Base-by-base conservation (phyloP, 1,284 basidiomycete genomes). In the Rhodotorula sp. region DNA sequence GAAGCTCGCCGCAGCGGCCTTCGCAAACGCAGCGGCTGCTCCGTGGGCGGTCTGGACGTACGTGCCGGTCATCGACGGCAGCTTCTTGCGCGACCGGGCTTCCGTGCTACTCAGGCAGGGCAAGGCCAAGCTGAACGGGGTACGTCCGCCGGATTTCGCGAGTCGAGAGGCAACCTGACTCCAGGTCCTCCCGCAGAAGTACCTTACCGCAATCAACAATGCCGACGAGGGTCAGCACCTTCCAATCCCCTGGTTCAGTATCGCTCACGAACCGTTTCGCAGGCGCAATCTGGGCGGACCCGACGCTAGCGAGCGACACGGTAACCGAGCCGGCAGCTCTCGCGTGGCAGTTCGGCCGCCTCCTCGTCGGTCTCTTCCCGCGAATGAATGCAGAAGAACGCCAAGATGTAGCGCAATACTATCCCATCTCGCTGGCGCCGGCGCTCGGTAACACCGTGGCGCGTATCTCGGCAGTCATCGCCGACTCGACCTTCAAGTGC, bases 401-500 rank as follows among this genome's bases (percentile, higher is more conserved):
- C 22, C 3, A 48, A 24, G 9, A 9, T 9, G 58, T 59, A 5
- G 58, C 58, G 9, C 22, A 48, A 5, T 30, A 34, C 20, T 59
- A 59, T 32, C 46, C 46, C 15, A 15, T 39, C 56, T 10, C n/a
- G n/a, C 39, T 27, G 13, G 34, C 39, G 10, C 24, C 27, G 34
- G 20, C 55, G 8, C 27, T 8, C 27, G n/a, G 22, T 48, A 32
- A 47, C 53, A 55, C 53, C 53, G 32, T 55, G 11, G n/a, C 19
- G 3, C 53, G 53, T 30, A 55, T 55, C 32, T 34, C 30, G 20
- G 36, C 32, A 17, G 24, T 55, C 32, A 55, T 55, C 22, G 53
- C 53, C 32, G 53, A 55, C 20, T 55, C 53, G 53, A 55, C 53
- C 7, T 55, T 55, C 20, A 34, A 34, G 32, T 55, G 53, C 53